Evolutionary conservation across 768 basidiomycete species (phyloP).

Genomic region (Trametes villosa): DNA sequence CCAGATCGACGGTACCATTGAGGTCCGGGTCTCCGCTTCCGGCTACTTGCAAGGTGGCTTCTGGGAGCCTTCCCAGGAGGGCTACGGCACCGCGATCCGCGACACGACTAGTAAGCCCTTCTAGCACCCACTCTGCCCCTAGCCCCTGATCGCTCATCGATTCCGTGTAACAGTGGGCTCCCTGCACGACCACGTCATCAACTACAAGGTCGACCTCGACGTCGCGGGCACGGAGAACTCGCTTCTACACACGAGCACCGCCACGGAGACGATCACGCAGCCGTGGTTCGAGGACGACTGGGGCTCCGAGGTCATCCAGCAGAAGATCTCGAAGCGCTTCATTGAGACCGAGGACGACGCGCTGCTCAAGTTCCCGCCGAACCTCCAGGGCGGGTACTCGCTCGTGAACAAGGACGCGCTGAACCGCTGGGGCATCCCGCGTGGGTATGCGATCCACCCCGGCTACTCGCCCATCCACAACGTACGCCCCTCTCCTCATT

Average conservation of each 20-base stretch:
- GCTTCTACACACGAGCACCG: conserved; percentile 53
- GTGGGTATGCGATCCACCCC: conserved; percentile 67
- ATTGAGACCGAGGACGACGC: conserved; percentile 57
- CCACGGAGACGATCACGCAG: conserved; percentile 51
- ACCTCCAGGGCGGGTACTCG: conserved; percentile 61
- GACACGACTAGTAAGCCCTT: conserved; percentile 53
- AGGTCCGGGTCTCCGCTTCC: conserved; percentile 68
- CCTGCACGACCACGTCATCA: conserved; percentile 70
- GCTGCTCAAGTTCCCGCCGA: conserved; percentile 53
- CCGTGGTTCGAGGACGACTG: conserved; percentile 66
- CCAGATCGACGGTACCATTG: conserved; percentile 67
- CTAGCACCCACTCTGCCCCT: not conserved
- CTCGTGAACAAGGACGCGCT: conserved; percentile 56
- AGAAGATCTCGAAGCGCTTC: conserved; percentile 51
- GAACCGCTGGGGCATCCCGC: conserved; percentile 60
- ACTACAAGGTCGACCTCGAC: conserved; percentile 70
- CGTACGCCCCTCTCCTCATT: conserved; percentile 33
- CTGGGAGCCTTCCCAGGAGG: conserved; percentile 53
- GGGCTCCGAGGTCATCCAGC: conserved; percentile 58
- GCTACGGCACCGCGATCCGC: conserved; percentile 59
- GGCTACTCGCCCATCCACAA: conserved; percentile 58
- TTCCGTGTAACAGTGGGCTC: conserved; percentile 52
- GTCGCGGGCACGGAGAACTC: conserved; percentile 64
- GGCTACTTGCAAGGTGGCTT: conserved; percentile 71
- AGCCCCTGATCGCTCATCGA: not conserved